These are phyloP conservation scores for Gossypium stocksii DNA, from an alignment of 345 rosid species.

Conservation along the genomic window DNA sequence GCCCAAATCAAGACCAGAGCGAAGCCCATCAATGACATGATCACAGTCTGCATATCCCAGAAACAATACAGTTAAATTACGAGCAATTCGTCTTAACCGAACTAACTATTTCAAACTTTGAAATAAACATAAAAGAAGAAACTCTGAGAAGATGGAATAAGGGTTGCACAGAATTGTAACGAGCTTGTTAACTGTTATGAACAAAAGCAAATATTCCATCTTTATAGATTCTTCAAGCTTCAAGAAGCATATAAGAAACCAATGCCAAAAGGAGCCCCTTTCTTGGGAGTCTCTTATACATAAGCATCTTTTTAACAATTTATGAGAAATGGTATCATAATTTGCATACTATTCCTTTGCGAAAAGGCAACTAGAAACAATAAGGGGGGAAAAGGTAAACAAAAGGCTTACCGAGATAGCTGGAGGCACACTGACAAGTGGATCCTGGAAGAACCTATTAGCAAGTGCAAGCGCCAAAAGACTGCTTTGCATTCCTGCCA, in stretches of 20 bases:
- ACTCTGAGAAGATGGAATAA: background rate
- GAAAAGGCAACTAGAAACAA: background rate
- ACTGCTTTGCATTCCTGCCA: constrained; percentile 96
- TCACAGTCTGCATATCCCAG: constrained; percentile 68
- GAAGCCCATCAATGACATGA: constrained; percentile 96
- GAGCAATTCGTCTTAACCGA: background rate
- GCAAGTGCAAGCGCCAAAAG: constrained; percentile 91
- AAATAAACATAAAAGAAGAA: background rate
- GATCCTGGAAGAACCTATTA: constrained; percentile 85
- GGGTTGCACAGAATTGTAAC: background rate
- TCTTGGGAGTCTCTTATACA: background rate
- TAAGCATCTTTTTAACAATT: background rate
- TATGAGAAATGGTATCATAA: background rate
- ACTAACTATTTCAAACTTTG: background rate
- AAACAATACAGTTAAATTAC: background rate
- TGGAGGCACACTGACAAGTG: constrained; percentile 85
- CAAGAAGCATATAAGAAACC: background rate
- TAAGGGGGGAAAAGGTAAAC: background rate
- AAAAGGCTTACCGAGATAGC: constrained; percentile 73
- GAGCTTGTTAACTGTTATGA: background rate
- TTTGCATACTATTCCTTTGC: background rate
- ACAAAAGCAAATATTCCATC: constrained; percentile 5
- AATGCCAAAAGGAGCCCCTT: background rate
- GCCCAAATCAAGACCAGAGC: constrained; percentile 81
- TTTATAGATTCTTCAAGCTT: background rate